phyloP scores from a whole-genome alignment of 2,329 filamentous ascomycete genomes.

The Alternaria rosae region DNA sequence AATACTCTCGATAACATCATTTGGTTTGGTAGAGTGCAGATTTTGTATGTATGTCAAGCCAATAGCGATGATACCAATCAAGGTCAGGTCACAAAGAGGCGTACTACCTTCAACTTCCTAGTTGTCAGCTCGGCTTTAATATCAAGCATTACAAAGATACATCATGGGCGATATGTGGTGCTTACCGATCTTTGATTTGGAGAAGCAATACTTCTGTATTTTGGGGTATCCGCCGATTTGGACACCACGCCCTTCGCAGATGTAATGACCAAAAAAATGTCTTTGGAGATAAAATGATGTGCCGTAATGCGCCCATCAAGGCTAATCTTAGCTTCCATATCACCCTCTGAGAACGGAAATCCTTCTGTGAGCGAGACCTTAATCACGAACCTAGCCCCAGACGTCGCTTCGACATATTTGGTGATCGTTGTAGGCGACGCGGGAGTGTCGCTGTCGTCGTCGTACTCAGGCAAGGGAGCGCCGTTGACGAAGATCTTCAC shows the following conservation, averaged over 20 bases:
- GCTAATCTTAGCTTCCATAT: background rate
- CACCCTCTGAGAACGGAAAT: background rate
- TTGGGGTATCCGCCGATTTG: background rate
- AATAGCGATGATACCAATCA: background rate
- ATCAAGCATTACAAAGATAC: too few species aligned
- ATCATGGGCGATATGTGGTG: too few species aligned
- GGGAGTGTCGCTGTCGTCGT: background rate
- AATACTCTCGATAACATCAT: background rate
- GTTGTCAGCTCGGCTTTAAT: background rate
- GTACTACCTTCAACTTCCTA: background rate
- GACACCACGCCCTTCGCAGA: too few species aligned
- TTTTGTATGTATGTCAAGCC: background rate
- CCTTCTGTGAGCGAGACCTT: background rate
- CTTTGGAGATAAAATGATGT: too few species aligned
- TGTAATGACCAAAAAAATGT: too few species aligned
- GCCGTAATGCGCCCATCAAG: background rate
- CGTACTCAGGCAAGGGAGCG: background rate
- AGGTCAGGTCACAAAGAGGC: background rate
- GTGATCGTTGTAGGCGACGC: background rate
- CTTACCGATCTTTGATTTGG: background rate
- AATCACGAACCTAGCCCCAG: background rate
- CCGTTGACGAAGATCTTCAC: background rate
- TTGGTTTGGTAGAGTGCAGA: rapidly evolving
- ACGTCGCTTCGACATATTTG: background rate
- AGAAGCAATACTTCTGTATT: background rate